Base-by-base conservation (phyloP, 129 eudicot species). In the Artemisia argyi region DNA sequence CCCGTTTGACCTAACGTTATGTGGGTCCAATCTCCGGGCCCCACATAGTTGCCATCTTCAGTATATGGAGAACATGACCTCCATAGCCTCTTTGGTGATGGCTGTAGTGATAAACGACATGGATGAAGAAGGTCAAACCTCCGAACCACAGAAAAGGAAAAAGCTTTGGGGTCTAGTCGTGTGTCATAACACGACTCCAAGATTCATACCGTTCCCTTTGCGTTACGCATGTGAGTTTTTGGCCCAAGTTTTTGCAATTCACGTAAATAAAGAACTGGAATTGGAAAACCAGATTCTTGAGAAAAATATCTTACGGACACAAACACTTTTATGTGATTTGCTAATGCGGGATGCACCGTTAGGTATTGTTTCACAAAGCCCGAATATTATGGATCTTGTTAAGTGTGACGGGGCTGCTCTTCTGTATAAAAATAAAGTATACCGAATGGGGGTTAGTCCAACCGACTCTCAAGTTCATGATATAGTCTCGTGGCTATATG, bases 61-160 rank as follows among this genome's bases (percentile, higher is more conserved):
- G 49, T 93, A 89, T 74, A 93, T 93, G 98, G 97, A 93, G 66
- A 93, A 90, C 78, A 93, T 93, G 98, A 93, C 83, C 56, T 93
- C 98, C 15, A 93, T 90, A 12, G 98, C 96, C 22, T 87, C 96
- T 48, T 67, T 93, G 60, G 98, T 93, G 30, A 90, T 93, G 98
- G 86, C 98, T 28, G 92, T 93, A 66, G 97, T 90, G 11, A 79
- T 93, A 30, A 93, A 93, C 39, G 96, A 93, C 51, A 82, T 83
- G 68, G 87, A 87, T 18, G 98, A 90, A 55, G 92, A 82, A 5
- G 80, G 76, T 7, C 90, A 75, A 11, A 72, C 32, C 73, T 54
- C 96, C 1, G 84, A 79, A 18, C 88, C 83, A 3, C 88, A 80
- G 50, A 93, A 84, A 79, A 72, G 90, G 53, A 90, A 90, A 75